These are phyloP conservation scores for Starmerella bombicola DNA, from an alignment of 805 yeast genomes.

Conservation along the genomic window DNA sequence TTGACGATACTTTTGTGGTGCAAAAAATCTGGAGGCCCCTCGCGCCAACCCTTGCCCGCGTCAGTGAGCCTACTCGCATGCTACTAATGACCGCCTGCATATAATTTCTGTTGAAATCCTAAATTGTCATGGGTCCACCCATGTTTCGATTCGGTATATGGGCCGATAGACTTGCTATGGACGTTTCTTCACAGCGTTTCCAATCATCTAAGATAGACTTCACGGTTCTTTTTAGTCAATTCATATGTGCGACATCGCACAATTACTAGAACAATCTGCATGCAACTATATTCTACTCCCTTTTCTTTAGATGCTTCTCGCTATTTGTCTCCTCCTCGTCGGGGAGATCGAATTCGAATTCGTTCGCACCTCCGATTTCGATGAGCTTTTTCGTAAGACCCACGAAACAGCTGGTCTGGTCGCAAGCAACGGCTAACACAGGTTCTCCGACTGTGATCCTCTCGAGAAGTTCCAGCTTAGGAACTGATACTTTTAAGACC, in stretches of 20 bases:
- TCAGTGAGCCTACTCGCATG: not conserved
- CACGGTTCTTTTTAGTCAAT: too few species aligned
- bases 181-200: too few species aligned
- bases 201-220: too few species aligned
- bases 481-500: conserved; percentile 11
- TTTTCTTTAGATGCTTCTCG: not conserved
- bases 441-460: conserved; percentile 5
- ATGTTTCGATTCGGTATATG: too few species aligned
- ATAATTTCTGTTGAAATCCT: too few species aligned
- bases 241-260: too few species aligned
- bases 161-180: too few species aligned
- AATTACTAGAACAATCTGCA: too few species aligned
- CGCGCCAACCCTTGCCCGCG: not conserved
- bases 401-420: conserved; percentile 3
- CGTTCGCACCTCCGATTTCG: not conserved
- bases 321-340: conserved; percentile 4
- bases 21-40: not conserved
- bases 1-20: not conserved
- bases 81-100: not conserved
- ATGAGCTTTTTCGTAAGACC: conserved; percentile 2
- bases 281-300: too few species aligned
- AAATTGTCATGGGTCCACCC: too few species aligned
- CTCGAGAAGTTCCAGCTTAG: conserved; percentile 6
- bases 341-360: not conserved
- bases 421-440: conserved; percentile 12